phyloP scores from a whole-genome alignment of 495 filamentous ascomycete species.

The Penicillium malachiteum region DNA sequence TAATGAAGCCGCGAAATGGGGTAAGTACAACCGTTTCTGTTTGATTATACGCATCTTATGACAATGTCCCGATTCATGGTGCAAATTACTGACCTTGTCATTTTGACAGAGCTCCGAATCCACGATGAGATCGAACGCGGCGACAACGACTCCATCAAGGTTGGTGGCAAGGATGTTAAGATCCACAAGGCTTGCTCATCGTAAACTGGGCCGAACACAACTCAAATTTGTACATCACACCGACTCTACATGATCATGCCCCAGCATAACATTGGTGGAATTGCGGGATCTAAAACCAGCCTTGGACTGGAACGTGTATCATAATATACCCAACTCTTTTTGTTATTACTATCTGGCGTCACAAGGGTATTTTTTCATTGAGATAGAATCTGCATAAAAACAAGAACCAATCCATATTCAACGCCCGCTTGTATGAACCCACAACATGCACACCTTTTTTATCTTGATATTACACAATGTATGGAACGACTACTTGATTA shows the following conservation, averaged over 20 bases:
- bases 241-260: background rate
- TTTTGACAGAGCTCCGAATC: conserved; percentile 69
- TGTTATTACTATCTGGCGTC: conserved; percentile 30
- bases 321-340: conserved; percentile 49
- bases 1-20: conserved; percentile 60
- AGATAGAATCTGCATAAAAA: conserved; percentile 41
- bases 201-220: conserved; percentile 11
- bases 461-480: background rate
- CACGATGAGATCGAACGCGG: conserved; percentile 88
- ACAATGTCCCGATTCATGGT: background rate
- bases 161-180: conserved; percentile 45
- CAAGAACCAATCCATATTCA: conserved; percentile 29
- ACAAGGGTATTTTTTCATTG: conserved; percentile 35
- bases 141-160: conserved; percentile 84
- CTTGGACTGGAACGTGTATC: conserved; percentile 30
- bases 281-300: background rate
- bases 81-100: conserved; percentile 7
- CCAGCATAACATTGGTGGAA: background rate
- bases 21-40: conserved; percentile 43
- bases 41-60: background rate
- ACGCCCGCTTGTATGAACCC: conserved; percentile 42
- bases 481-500: background rate
- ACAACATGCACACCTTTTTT: conserved; percentile 24
- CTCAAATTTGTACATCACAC: background rate
- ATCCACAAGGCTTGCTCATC: conserved; percentile 47